These are phyloP conservation scores for Coemansia sp. DNA, from an alignment of 192 early-diverging fungal species.

Conservation along the genomic window DNA sequence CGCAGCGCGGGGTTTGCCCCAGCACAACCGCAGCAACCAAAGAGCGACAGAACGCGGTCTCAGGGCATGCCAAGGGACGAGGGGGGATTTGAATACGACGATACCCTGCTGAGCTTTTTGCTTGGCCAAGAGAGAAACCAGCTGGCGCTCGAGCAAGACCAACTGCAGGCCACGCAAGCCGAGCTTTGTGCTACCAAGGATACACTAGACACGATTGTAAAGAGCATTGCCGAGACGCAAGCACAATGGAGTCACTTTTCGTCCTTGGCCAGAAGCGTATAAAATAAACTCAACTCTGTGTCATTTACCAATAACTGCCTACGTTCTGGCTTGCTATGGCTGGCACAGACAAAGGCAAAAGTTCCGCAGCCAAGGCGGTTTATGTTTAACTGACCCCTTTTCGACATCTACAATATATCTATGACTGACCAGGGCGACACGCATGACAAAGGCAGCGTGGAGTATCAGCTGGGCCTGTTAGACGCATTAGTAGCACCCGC, in stretches of 20 bases:
- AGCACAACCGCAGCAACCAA: neutral
- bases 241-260: constrained; percentile 36
- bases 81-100: constrained; percentile 25
- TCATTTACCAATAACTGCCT: neutral
- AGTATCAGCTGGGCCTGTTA: constrained; percentile 7
- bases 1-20: constrained; percentile 35
- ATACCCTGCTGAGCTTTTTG: constrained; percentile 21
- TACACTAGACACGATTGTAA: constrained; percentile 5
- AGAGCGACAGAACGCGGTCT: neutral
- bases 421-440: neutral
- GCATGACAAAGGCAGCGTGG: neutral
- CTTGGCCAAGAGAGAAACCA: constrained; percentile 34
- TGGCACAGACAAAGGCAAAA: neutral
- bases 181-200: constrained; percentile 8
- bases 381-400: neutral
- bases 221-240: constrained; percentile 19
- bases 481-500: neutral
- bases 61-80: constrained; percentile 16
- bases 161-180: constrained; percentile 11
- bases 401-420: neutral
- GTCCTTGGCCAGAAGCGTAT: constrained; percentile 14
- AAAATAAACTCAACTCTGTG: neutral
- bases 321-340: neutral
- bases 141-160: constrained; percentile 22
- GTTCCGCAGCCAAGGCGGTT: constrained; percentile 5